Conservation (phyloP, 495 filamentous ascomycete species). For the Aspergillus homomorphus region DNA sequence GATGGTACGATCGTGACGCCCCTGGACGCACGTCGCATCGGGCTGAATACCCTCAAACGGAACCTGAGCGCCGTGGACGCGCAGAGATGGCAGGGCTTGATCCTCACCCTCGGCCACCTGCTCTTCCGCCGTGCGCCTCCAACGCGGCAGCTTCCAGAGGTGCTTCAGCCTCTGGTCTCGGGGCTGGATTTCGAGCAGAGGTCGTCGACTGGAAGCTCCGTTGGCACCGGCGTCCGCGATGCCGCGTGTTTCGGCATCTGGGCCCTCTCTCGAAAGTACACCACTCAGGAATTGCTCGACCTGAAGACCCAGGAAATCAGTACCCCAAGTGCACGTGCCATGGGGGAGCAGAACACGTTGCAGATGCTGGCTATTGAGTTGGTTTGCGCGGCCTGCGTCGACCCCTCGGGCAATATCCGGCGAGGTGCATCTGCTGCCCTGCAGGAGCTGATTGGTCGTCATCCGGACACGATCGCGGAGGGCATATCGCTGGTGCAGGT, state of each 20-base stretch:
- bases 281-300: constrained; percentile 68
- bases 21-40: constrained; percentile 33
- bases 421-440: constrained; percentile 88
- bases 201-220: constrained; percentile 70
- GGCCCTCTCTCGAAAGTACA: constrained; percentile 85
- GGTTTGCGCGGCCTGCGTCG: constrained; percentile 76
- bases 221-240: constrained; percentile 94
- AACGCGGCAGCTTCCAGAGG: constrained; percentile 58
- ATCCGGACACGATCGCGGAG: constrained; percentile 75
- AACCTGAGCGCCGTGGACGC: constrained; percentile 73
- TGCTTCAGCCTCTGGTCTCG: constrained; percentile 66
- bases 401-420: constrained; percentile 88
- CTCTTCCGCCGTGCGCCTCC: constrained; percentile 76
- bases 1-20: constrained; percentile 38
- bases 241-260: constrained; percentile 95
- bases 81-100: constrained; percentile 86
- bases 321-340: constrained; percentile 25
- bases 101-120: constrained; percentile 80
- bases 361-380: constrained; percentile 79
- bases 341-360: constrained; percentile 47
- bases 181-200: constrained; percentile 85
- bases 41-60: constrained; percentile 38
- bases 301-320: constrained; percentile 46
- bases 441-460: constrained; percentile 89
- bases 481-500: constrained; percentile 84